phyloP scores from a whole-genome alignment of 495 filamentous ascomycete species.

The Lophium mytilinum region DNA sequence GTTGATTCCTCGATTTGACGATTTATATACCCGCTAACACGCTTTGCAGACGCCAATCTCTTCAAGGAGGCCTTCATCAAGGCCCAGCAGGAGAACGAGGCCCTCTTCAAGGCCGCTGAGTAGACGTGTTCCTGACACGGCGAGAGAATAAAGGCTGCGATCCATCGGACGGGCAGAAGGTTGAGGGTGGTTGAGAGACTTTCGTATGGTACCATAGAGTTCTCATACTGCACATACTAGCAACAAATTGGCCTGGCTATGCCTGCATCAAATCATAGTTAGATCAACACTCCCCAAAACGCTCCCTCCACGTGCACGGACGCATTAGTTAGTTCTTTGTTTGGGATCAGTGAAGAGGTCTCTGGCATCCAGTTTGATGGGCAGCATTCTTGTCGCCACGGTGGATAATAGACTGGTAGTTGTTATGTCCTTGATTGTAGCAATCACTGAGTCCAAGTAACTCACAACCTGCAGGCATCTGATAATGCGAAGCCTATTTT shows the following conservation, averaged over 20 bases:
- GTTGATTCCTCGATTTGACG: constrained; percentile 28
- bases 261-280: not conserved
- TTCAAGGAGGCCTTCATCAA: constrained; percentile 99
- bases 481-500: too few species aligned
- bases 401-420: too few species aligned
- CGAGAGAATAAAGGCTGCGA: not conserved
- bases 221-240: constrained; percentile 21
- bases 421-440: too few species aligned
- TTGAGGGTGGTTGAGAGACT: constrained; percentile 1
- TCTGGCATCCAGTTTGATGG: too few species aligned
- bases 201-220: constrained; percentile 8
- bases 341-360: too few species aligned
- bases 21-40: constrained; percentile 19
- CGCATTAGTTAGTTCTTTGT: too few species aligned
- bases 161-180: not conserved
- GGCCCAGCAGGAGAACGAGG: constrained; percentile 94
- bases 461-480: too few species aligned
- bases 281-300: too few species aligned
- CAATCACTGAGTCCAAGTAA: too few species aligned
- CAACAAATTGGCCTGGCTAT: constrained; percentile 10
- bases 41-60: constrained; percentile 72
- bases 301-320: too few species aligned
- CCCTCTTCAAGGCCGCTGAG: constrained; percentile 48
- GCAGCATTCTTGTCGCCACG: too few species aligned
- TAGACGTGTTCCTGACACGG: not conserved